phyloP scores from a whole-genome alignment of 2,329 filamentous ascomycete genomes.

The Fusarium sp. region DNA sequence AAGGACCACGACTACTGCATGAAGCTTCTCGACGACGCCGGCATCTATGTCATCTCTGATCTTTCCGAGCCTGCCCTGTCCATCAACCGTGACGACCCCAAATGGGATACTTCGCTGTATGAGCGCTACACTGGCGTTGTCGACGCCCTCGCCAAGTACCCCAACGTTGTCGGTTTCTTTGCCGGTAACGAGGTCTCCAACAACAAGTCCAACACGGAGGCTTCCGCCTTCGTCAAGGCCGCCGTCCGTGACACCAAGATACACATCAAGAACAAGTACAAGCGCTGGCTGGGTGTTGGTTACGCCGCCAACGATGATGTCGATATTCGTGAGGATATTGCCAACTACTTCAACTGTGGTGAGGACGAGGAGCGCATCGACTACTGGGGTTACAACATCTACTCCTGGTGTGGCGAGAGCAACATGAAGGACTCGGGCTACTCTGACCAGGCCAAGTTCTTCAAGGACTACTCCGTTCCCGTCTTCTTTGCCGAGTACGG shows the following conservation, averaged over 20 bases:
- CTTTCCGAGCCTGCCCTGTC: slow-evolving; percentile 82
- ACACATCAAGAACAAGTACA: slow-evolving; percentile 84
- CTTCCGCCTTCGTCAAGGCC: slow-evolving; percentile 96
- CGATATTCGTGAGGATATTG: slow-evolving; percentile 81
- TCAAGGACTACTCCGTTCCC: slow-evolving; percentile 87
- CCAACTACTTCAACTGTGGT: slow-evolving; percentile 95
- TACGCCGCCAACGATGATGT: slow-evolving; percentile 96
- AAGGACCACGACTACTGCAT: slow-evolving; percentile 85
- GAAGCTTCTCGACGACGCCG: slow-evolving; percentile 79
- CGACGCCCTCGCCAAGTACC: slow-evolving; percentile 81
- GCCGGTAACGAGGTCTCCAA: slow-evolving; percentile 98
- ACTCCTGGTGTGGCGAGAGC: slow-evolving; percentile 96
- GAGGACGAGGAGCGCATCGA: slow-evolving; percentile 73
- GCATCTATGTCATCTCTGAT: slow-evolving; percentile 96
- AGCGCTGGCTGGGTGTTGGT: slow-evolving; percentile 85
- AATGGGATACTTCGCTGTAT: slow-evolving; percentile 83
- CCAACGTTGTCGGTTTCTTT: slow-evolving; percentile 96
- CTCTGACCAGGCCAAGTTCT: slow-evolving; percentile 83
- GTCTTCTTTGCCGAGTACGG: slow-evolving; percentile 99
- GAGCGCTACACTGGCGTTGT: slow-evolving; percentile 84
- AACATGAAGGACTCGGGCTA: slow-evolving; percentile 81
- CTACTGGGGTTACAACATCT: slow-evolving; percentile 99
- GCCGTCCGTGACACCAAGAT: slow-evolving; percentile 95
- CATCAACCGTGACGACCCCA: slow-evolving; percentile 82
- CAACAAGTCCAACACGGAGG: slow-evolving; percentile 84